Evolutionary conservation across 441 rosid species (phyloP), one percentile per base, ranked within the genome.

Genomic region (Macaranga tanarius): DNA sequence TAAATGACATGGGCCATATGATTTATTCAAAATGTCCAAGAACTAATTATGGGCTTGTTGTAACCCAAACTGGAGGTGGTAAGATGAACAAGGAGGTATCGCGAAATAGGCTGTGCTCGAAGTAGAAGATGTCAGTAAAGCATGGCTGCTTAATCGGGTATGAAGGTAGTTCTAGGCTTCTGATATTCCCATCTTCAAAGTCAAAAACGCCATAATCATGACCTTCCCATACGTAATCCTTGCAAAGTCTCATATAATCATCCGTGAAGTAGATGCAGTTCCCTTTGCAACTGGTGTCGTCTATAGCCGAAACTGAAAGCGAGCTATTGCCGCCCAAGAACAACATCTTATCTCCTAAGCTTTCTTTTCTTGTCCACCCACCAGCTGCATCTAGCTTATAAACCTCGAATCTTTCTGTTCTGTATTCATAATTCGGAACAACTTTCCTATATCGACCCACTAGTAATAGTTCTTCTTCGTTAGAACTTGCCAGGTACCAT

Each of bases 161-260:
- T 6, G 34, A 19, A 11, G 40, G 57, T 16, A 73, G n/a, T 10
- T 44, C 76, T 13, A 73, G 7, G 62, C 65, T 60, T 28, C 48
- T 47, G 16, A 65, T 50, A 19, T 28, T 44, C 15, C 76, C 76
- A 28, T 20, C 58, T 23, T 65, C 58, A 31, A 66, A 11, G 13
- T 73, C 47, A 6, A 45, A 73, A 42, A 65, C 57, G 0, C 66
- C 59, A 22, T 19, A 57, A 11, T 73, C 76, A 34, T 73, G 76
- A 28, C 76, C 76, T 59, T 73, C 76, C 71, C 76, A 73, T 45
- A 12, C 26, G 60, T 56, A 73, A 73, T 73, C 66, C n/a, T 57
- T 28, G 17, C 71, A 22, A 15, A 15, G 42, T 67, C 70, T 65
- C 10, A 73, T 20, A 16, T 73, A 26, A 73, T 73, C 62, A 73